phyloP scores from a whole-genome alignment of 1,139 yeast genomes.

The Zygoascus sp. region DNA sequence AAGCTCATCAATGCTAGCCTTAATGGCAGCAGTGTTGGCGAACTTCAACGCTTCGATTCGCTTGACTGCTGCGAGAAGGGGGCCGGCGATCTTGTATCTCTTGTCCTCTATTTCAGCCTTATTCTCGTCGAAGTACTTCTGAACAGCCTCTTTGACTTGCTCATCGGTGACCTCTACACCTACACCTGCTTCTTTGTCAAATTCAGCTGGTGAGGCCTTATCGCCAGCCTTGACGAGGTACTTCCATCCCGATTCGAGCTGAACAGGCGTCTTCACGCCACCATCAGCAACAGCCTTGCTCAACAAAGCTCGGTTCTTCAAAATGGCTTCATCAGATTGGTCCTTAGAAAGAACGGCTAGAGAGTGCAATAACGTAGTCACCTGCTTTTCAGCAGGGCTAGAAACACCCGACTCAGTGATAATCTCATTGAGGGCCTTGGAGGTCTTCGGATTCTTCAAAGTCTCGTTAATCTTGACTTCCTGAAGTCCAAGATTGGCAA shows the following conservation, averaged over 20 bases:
- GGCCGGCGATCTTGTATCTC: slow-evolving; percentile 75
- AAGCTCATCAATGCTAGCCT: slow-evolving; percentile 78
- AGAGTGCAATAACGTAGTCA: slow-evolving; percentile 61
- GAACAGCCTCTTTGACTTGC: slow-evolving; percentile 56
- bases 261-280: slow-evolving; percentile 62
- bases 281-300: slow-evolving; percentile 61
- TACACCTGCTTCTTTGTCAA: slow-evolving; percentile 70
- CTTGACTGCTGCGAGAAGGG: slow-evolving; percentile 71
- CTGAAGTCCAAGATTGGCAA: slow-evolving; percentile 57
- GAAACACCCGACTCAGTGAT: slow-evolving; percentile 41
- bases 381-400: slow-evolving; percentile 15
- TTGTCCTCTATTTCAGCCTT: slow-evolving; percentile 57
- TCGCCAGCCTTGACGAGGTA: slow-evolving; percentile 49
- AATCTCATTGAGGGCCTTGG: slow-evolving; percentile 60
- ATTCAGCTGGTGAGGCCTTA: slow-evolving; percentile 41
- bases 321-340: slow-evolving; percentile 24
- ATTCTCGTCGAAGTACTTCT: slow-evolving; percentile 54
- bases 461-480: slow-evolving; percentile 49
- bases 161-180: slow-evolving; percentile 68
- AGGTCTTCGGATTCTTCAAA: slow-evolving; percentile 77
- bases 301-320: slow-evolving; percentile 45
- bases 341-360: slow-evolving; percentile 52
- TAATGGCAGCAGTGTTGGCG: slow-evolving; percentile 85
- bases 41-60: slow-evolving; percentile 72
- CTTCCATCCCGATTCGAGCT: slow-evolving; percentile 75